A percentile compares a stretch with the other conserved stretches of the same genome.
These are phyloP conservation scores for Ophiostoma angusticollis DNA, from an alignment of 2,329 filamentous ascomycete genomes.

Conservation along the genomic window DNA sequence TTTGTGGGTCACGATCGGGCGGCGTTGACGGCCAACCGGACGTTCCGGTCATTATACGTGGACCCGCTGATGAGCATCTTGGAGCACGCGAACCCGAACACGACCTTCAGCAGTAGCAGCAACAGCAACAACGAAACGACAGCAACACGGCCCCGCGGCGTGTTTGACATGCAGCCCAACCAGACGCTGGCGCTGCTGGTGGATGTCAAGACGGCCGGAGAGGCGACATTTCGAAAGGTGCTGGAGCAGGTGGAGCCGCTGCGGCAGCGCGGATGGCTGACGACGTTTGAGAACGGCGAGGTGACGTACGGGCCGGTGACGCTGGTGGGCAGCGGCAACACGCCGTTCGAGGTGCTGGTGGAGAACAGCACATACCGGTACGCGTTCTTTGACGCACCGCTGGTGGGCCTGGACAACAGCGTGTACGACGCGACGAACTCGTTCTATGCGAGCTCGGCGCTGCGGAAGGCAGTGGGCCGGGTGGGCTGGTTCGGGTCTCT, in stretches of 20 bases:
- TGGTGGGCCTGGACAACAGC: constrained; percentile 27
- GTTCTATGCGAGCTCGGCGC: constrained; percentile 52
- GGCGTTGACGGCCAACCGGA: constrained; percentile 40
- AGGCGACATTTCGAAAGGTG: constrained; percentile 38
- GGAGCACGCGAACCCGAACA: constrained; percentile 33
- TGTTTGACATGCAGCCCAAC: constrained; percentile 40
- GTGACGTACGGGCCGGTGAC: constrained; percentile 47
- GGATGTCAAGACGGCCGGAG: constrained; percentile 52
- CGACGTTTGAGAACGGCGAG: constrained; percentile 35
- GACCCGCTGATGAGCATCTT: constrained; percentile 49
- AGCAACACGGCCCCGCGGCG: constrained; percentile 36
- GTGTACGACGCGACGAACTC: constrained; percentile 42
- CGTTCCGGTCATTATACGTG: constrained; percentile 51
- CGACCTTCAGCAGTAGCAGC: constrained; percentile 28
- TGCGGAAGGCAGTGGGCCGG: constrained; percentile 40
- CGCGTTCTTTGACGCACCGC: constrained; percentile 54
- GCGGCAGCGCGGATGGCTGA: constrained; percentile 44
- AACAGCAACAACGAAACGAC: not conserved
- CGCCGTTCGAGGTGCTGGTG: constrained; percentile 43
- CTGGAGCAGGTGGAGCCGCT: constrained; percentile 45
- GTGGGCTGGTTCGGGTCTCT: constrained; percentile 33
- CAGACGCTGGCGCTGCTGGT: constrained; percentile 51
- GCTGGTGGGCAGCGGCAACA: constrained; percentile 55
- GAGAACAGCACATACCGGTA: constrained; percentile 43
- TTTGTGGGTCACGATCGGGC: constrained; percentile 45